Evolutionary conservation across 257 asterid genomes (phyloP).

Genomic region (Thymus quinquecostatus): DNA sequence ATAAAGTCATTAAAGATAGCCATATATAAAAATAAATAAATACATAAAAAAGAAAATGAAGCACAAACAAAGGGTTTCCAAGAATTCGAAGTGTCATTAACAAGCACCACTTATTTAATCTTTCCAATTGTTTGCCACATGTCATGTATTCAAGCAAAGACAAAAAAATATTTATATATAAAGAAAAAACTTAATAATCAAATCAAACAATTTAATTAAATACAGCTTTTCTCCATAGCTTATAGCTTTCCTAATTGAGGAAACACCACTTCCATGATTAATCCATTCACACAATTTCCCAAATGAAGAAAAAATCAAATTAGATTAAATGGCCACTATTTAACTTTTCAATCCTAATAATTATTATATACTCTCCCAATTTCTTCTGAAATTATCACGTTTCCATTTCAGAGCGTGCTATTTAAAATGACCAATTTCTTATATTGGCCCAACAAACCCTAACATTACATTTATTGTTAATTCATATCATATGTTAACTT

Average conservation of each 20-base stretch:
- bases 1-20: too few species aligned
- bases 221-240: conserved; percentile 17
- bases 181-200: conserved; percentile 6
- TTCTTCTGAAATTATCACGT: too few species aligned
- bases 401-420: too few species aligned
- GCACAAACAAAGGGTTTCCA: background rate
- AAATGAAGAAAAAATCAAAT: conserved; percentile 34
- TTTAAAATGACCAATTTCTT: too few species aligned
- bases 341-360: conserved; percentile 9
- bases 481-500: too few species aligned
- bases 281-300: conserved; percentile 24
- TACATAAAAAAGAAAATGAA: background rate
- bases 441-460: too few species aligned
- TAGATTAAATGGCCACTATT: conserved; percentile 20
- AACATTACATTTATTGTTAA: too few species aligned
- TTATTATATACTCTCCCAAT: too few species aligned
- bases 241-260: conserved; percentile 26
- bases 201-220: conserved; percentile 11
- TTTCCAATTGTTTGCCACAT: conserved; percentile 46
- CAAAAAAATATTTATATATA: conserved; percentile 2
- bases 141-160: conserved; percentile 40
- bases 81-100: conserved; percentile 13
- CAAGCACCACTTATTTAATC: conserved; percentile 15
- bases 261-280: conserved; percentile 30
- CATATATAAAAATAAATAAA: too few species aligned